A percentile compares a stretch with the other conserved stretches of the same genome.
Conservation (phyloP, 768 basidiomycete species). For the Chlorophyllum brunneum region DNA sequence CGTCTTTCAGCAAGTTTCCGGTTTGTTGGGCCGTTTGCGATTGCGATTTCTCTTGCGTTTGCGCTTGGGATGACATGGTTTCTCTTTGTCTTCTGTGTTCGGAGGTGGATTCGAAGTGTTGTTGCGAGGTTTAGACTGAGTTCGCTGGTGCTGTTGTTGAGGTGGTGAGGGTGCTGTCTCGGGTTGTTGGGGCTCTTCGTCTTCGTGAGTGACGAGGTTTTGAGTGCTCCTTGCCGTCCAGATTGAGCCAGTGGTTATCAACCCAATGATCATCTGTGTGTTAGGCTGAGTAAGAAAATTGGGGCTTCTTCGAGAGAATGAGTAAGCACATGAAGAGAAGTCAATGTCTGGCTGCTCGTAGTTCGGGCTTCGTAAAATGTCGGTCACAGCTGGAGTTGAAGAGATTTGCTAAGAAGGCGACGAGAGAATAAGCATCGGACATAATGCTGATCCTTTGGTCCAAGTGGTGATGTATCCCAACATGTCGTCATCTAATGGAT, state of each 20-base stretch:
- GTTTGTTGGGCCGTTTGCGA: not conserved
- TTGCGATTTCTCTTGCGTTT: constrained; percentile 2
- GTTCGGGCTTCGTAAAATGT: not conserved
- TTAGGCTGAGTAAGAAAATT: not conserved
- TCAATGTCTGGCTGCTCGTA: not conserved
- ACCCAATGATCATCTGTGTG: constrained; percentile 5
- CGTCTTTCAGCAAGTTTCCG: constrained; percentile 18
- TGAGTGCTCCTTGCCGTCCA: constrained; percentile 6
- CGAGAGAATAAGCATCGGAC: too few relatives aligned
- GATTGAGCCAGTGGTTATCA: constrained; percentile 5
- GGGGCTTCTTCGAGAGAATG: not conserved
- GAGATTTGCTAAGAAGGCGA: too few relatives aligned
- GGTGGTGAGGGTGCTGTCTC: not conserved
- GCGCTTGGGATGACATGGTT: not conserved
- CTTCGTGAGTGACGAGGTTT: not conserved
- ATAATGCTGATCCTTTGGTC: too few relatives aligned
- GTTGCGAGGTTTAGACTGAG: not conserved
- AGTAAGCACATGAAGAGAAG: not conserved
- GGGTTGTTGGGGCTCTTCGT: not conserved
- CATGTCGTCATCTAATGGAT: too few relatives aligned
- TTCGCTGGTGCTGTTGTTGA: not conserved
- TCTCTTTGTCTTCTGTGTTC: not conserved
- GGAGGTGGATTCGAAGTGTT: not conserved
- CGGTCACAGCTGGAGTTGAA: too few relatives aligned
- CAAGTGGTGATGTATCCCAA: too few relatives aligned